Conservation (phyloP, 371 early-diverging fungal genomes). For the Mucor sp. region DNA sequence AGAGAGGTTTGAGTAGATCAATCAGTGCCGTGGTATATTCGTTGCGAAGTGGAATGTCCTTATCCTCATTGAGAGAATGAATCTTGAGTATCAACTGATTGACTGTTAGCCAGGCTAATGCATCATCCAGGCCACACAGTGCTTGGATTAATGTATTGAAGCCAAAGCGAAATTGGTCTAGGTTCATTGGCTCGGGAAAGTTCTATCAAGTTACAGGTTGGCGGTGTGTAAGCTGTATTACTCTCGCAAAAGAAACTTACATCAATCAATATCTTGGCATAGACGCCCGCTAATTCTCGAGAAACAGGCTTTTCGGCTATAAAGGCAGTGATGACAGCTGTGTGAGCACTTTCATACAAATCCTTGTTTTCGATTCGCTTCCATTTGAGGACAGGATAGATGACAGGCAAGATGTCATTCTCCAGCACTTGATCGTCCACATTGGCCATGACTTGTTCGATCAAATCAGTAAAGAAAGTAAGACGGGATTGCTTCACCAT, state of each 20-base stretch:
- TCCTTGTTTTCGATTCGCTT: slow-evolving; percentile 48
- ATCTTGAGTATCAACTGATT: slow-evolving; percentile 51
- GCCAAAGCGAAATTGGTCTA: slow-evolving; percentile 61
- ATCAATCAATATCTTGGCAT: slow-evolving; percentile 50
- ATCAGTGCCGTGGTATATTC: slow-evolving; percentile 39
- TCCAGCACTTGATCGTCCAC: slow-evolving; percentile 54
- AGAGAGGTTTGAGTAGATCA: slow-evolving; percentile 49
- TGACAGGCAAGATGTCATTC: slow-evolving; percentile 50
- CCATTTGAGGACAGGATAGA: slow-evolving; percentile 61
- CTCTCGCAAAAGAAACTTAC: slow-evolving; percentile 23
- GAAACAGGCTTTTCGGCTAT: slow-evolving; percentile 51
- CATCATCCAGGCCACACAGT: slow-evolving; percentile 62
- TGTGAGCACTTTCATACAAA: slow-evolving; percentile 66
- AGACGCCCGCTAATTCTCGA: slow-evolving; percentile 48
- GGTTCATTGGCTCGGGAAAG: slow-evolving; percentile 59
- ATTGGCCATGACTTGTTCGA: slow-evolving; percentile 53
- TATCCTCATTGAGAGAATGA: slow-evolving; percentile 13
- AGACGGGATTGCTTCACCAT: slow-evolving; percentile 47
- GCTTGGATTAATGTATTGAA: slow-evolving; percentile 61
- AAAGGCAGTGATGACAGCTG: slow-evolving; percentile 57
- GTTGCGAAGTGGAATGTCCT: slow-evolving; percentile 26
- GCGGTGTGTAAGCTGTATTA: not conserved
- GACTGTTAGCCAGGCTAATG: slow-evolving; percentile 61
- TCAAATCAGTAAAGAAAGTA: slow-evolving; percentile 54
- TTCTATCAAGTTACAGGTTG: slow-evolving; percentile 24